phyloP scores from a whole-genome alignment of 345 rosid genomes.

The Populus simonii region DNA sequence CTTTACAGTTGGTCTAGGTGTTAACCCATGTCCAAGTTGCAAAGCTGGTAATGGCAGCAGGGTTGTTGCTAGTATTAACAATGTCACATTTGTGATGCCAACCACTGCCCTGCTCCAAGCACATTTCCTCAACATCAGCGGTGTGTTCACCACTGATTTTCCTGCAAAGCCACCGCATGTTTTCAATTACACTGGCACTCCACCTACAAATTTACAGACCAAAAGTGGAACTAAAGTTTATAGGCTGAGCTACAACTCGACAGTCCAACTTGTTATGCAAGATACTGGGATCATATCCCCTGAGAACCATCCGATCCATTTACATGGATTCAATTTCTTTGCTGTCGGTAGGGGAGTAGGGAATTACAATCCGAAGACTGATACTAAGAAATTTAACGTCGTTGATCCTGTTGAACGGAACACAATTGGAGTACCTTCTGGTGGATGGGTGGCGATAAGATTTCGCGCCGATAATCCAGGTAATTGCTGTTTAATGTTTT shows the following conservation, averaged over 20 bases:
- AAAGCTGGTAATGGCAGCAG: constrained; percentile 48
- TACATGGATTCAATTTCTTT: constrained; percentile 45
- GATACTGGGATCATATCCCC: constrained; percentile 40
- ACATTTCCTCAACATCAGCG: constrained; percentile 44
- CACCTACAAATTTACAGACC: constrained; percentile 24
- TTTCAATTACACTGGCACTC: constrained; percentile 28
- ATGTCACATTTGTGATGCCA: constrained; percentile 66
- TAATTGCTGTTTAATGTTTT: constrained; percentile 8
- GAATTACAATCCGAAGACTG: constrained; percentile 29
- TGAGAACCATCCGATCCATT: constrained; percentile 40
- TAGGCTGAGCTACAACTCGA: constrained; percentile 30
- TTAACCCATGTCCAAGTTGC: constrained; percentile 63
- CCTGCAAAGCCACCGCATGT: constrained; percentile 34
- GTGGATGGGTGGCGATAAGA: constrained; percentile 74
- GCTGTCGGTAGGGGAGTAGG: constrained; percentile 35
- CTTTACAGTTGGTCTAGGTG: constrained; percentile 45
- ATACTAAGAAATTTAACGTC: constrained; percentile 44
- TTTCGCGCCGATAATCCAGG: constrained; percentile 80
- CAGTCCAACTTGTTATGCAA: constrained; percentile 39
- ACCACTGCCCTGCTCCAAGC: constrained; percentile 57
- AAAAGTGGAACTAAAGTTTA: constrained; percentile 29
- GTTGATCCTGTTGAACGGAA: constrained; percentile 78
- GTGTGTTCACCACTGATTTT: constrained; percentile 40
- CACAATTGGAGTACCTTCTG: constrained; percentile 69
- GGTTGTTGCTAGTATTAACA: constrained; percentile 56